Evolutionary conservation across 116 monocot genomes (phyloP).

Genomic region (Posidonia oceanica): DNA sequence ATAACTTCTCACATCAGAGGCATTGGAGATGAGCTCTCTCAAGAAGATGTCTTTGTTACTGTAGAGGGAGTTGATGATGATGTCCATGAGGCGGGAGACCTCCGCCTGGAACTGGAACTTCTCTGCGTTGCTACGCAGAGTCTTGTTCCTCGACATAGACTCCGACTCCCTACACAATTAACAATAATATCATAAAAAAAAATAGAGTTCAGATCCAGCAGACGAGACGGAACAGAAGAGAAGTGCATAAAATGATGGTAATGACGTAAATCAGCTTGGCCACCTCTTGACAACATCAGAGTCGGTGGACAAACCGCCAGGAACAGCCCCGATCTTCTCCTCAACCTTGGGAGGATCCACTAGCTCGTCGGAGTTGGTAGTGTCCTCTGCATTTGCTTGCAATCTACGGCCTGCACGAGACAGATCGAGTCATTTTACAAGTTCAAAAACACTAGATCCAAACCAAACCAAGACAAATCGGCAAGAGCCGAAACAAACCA

Average conservation of each 20-base stretch:
- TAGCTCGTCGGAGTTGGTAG: constrained; percentile 31
- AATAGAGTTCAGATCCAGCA: no score
- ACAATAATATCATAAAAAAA: not conserved
- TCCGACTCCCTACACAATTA: constrained; percentile 54
- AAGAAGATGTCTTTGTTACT: constrained; percentile 98
- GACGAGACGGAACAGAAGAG: not conserved
- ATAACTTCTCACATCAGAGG: constrained; percentile 64
- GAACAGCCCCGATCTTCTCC: constrained; percentile 82
- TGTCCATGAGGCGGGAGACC: constrained; percentile 94
- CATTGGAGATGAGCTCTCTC: constrained; percentile 97
- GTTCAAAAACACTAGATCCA: not conserved
- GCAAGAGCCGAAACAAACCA: not conserved
- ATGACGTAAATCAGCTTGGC: not conserved
- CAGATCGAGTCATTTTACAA: not conserved
- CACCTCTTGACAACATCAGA: constrained; percentile 85
- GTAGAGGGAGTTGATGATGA: constrained; percentile 93
- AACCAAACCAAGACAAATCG: not conserved
- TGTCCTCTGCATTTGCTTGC: constrained; percentile 71
- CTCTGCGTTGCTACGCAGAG: constrained; percentile 55
- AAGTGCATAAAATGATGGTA: not conserved
- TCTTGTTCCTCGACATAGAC: constrained; percentile 61
- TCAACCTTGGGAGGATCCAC: constrained; percentile 89
- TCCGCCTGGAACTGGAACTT: constrained; percentile 99
- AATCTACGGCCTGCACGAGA: not conserved
- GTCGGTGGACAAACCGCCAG: constrained; percentile 77